Percentiles rank a stretch among this genome's conserved stretches.
phyloP scores from a whole-genome alignment of 148 eudicot genomes.

The Fagopyrum tataricum region DNA sequence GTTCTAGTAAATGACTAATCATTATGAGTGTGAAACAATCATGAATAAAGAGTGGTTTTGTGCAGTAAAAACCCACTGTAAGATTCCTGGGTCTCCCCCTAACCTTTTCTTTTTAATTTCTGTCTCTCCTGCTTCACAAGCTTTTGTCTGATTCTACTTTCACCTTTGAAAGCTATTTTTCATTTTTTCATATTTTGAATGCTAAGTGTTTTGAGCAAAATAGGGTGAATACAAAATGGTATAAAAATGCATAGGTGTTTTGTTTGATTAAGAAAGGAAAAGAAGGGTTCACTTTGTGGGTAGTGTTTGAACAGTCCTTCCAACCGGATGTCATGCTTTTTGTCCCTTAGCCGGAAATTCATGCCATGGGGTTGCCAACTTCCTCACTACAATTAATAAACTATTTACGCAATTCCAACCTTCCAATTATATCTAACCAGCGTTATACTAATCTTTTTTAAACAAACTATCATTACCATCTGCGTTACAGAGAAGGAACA shows the following conservation, averaged over 20 bases:
- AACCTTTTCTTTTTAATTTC: not conserved
- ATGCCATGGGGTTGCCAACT: constrained; percentile 27
- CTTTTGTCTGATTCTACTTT: constrained; percentile 42
- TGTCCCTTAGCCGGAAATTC: constrained; percentile 49
- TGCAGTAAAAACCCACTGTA: constrained; percentile 19
- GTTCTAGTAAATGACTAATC: constrained; percentile 38
- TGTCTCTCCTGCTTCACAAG: constrained; percentile 17
- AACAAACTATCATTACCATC: not conserved
- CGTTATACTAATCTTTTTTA: not conserved
- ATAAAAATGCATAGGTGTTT: not conserved
- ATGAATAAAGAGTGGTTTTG: constrained; percentile 27
- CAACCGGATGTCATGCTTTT: constrained; percentile 59
- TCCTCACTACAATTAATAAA: not conserved
- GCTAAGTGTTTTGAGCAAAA: no score
- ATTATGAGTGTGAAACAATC: constrained; percentile 37
- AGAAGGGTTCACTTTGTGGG: constrained; percentile 21
- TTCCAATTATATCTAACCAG: not conserved
- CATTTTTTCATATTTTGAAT: no score
- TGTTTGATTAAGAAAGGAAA: not conserved
- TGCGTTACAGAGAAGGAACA: not conserved
- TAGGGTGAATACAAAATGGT: not conserved
- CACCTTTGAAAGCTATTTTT: constrained; percentile 27
- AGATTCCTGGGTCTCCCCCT: constrained; percentile 14
- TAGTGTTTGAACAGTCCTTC: constrained; percentile 16
- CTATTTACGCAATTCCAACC: constrained; percentile 2